Conservation (phyloP, 2,329 filamentous ascomycete genomes). For the Ophiostoma ulmi region DNA sequence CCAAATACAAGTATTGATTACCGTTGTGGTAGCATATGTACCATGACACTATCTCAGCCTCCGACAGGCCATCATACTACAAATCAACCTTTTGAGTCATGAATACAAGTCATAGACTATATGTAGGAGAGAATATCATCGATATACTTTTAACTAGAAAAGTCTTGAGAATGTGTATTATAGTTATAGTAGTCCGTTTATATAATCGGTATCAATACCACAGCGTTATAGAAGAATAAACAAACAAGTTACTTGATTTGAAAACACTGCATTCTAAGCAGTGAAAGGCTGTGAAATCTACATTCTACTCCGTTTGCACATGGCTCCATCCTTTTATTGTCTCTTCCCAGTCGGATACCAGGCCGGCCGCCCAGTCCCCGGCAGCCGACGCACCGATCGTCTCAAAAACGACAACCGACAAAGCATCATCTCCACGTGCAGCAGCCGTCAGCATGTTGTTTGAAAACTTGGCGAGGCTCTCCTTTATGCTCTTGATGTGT, state of each 20-base stretch:
- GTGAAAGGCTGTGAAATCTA: not conserved
- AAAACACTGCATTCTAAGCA: not conserved
- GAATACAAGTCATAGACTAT: no score
- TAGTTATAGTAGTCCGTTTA: no score
- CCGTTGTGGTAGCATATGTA: no score
- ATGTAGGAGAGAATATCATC: no score
- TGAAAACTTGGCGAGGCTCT: slow-evolving; percentile 33
- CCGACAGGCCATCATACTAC: no score
- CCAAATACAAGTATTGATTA: no score
- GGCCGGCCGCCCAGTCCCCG: slow-evolving; percentile 36
- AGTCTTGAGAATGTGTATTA: no score
- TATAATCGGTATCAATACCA: no score
- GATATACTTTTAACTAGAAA: no score
- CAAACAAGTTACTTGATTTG: not conserved
- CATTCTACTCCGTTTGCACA: slow-evolving; percentile 34
- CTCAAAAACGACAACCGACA: slow-evolving; percentile 29
- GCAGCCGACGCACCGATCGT: slow-evolving; percentile 25
- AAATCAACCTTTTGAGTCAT: no score
- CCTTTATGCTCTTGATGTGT: slow-evolving; percentile 34
- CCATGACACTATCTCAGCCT: no score
- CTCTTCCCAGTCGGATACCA: slow-evolving; percentile 39
- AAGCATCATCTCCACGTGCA: slow-evolving; percentile 19
- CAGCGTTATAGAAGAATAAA: not conserved
- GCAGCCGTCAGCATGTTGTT: slow-evolving; percentile 27
- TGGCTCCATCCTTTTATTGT: slow-evolving; percentile 37